Base-by-base conservation (phyloP, 2,329 filamentous ascomycete genomes). In the Colletotrichum endophyticum region DNA sequence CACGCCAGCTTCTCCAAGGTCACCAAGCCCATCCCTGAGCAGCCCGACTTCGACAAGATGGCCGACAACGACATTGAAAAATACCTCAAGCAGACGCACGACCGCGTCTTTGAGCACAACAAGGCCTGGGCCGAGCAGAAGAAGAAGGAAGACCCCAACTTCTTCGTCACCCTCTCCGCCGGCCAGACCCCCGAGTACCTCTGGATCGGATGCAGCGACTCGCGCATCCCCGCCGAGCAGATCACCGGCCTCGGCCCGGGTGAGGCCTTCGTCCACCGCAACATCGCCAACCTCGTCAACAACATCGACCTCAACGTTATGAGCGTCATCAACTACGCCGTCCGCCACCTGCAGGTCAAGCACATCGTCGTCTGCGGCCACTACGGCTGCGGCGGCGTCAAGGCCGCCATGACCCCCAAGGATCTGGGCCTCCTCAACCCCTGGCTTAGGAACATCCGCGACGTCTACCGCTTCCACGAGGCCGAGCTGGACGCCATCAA, bases 121-220 rank as follows among this genome's bases (percentile, higher is more conserved):
- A 86, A 88, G 78, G 86, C 87, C 71, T 95, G 93, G 93, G 93
- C 92, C 15, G 88, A 88, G 63, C 85, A 90, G 78, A 92, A 93
- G 86, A 85, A 81, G 79, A 83, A 85, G 78, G 87, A 88, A 77
- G 92, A 95, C 84, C 92, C 92, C 6, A 86, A 89, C 12, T 95
- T 92, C 87, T 95, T 95, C 84, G 83, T 85, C 68, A 90, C 92
- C 83, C 89, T 95, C 77, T 86, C 89, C 25, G 90, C 89, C 11
- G 93, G 93, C 62, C 93, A 95, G 86, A 86, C 86, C 19, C 93
- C 93, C 72, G 92, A 95, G 81, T 95, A 95, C 84, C 90, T 95
- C 70, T 98, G 95, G 95, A 95, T 98, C 82, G 96, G 96, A 66
- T 98, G 96, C 89, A 94, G 94, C 85, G 96, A 98, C 88, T 95